Base-by-base conservation (phyloP, 83 land plant species). In the Isoetes engelmannii region DNA sequence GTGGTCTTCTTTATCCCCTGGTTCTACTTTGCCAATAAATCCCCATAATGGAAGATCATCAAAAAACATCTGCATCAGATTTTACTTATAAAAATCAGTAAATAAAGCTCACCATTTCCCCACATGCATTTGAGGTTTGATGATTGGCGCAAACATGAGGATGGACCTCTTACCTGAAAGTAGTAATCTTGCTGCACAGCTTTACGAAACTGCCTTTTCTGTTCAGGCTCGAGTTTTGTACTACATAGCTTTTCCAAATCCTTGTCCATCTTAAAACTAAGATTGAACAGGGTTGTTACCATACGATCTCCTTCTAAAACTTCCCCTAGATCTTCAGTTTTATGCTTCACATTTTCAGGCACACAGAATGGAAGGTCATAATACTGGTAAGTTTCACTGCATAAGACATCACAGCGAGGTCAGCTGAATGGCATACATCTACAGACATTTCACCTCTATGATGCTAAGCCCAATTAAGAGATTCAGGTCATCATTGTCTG, bases 21-120 rank as follows among this genome's bases (percentile, higher is more conserved):
- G 74, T 5, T 80, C 81, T 51, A 76, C 64, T 59, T 78, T 86
- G 58, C 92, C 92, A n/a, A 88, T 74, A 66, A 88, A 88, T 28
- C 92, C 92, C 90, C 90, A 88, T n/a, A 88, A 19, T 0, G 92
- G 92, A 66, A 88, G 77, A 62, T 88, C 92, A 78, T 88, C 92
- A 74, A 84, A 88, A 65, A 80, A 89, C 91, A 89, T 89, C 70
- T 89, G 91, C 64, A 73, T 4, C 9, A 1, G 3, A 28, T 28
- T 28, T 0, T 28, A 28, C 0, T 28, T 0, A 28, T 28, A 28
- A 28, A 28, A 28, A 28, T 28, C 37, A 28, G 37, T 28, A 28
- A 28, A 28, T 28, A 28, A 28, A 28, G 37, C 37, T 2, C 37
- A 28, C 37, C 37, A 0, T 28, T 28, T 28, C 37, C 37, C 2